Evolutionary conservation across 2,329 filamentous ascomycete species (phyloP).

Genomic region (Pseudocercospora cruenta): DNA sequence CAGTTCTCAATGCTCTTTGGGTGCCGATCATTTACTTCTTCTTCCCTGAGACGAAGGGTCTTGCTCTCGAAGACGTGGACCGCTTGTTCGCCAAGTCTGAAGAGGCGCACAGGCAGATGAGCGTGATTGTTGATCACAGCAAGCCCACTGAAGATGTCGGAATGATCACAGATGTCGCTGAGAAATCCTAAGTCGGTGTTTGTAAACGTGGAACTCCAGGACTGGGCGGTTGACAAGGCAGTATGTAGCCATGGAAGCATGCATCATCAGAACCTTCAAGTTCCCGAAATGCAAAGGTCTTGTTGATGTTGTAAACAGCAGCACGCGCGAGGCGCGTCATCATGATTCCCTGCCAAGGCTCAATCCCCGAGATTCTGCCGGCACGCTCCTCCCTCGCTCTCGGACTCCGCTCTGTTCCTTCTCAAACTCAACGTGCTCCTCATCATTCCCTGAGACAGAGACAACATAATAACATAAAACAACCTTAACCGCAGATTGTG

Average conservation of each 20-base stretch:
- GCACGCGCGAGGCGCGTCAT: too few relatives aligned
- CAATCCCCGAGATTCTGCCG: too few relatives aligned
- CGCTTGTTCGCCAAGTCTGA: constrained; percentile 58
- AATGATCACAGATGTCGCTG: constrained; percentile 19
- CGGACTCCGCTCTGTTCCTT: too few relatives aligned
- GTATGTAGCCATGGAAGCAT: background rate
- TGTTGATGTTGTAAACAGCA: too few relatives aligned
- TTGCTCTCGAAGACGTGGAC: constrained; percentile 68
- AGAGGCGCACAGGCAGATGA: constrained; percentile 29
- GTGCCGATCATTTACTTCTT: constrained; percentile 63
- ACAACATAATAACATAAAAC: too few relatives aligned
- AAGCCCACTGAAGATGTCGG: constrained; percentile 18
- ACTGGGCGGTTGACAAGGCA: background rate
- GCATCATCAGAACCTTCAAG: too few relatives aligned
- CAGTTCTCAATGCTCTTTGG: constrained; percentile 29
- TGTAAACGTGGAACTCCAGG: background rate
- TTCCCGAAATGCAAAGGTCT: too few relatives aligned
- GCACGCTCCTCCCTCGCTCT: too few relatives aligned
- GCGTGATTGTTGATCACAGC: constrained; percentile 14
- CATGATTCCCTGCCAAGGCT: too few relatives aligned
- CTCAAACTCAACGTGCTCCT: too few relatives aligned
- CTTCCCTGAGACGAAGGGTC: constrained; percentile 63
- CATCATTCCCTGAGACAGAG: too few relatives aligned
- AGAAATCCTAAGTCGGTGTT: constrained; percentile 4
- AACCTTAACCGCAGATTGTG: too few relatives aligned